Evolutionary conservation across 768 basidiomycete genomes (phyloP).

Genomic region (Tylopilus sp.): DNA sequence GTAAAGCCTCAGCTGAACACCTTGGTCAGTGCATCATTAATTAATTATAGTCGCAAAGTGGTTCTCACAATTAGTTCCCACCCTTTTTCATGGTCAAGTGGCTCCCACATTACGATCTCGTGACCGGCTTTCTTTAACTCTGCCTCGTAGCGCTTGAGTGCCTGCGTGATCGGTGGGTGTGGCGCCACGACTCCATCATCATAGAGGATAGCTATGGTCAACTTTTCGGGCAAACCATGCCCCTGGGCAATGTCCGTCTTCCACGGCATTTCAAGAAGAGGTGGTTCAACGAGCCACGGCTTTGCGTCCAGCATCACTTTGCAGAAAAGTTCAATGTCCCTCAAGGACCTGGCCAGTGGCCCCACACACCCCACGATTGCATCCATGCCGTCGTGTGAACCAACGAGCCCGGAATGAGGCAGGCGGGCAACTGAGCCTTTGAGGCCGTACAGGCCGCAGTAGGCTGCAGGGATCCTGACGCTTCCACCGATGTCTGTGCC

Average conservation of each 20-base stretch:
- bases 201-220: slow-evolving; percentile 46
- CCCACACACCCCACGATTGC: slow-evolving; percentile 49
- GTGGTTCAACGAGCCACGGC: slow-evolving; percentile 45
- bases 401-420: slow-evolving; percentile 47
- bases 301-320: slow-evolving; percentile 42
- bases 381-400: slow-evolving; percentile 53
- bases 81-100: slow-evolving; percentile 40
- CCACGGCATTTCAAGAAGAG: slow-evolving; percentile 51
- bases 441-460: slow-evolving; percentile 41
- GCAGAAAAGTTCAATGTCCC: slow-evolving; percentile 49
- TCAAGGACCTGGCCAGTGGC: slow-evolving; percentile 45
- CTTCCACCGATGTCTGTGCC: slow-evolving; percentile 52
- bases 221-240: slow-evolving; percentile 35
- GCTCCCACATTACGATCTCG: slow-evolving; percentile 48
- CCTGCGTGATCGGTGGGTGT: slow-evolving; percentile 45
- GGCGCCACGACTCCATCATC: slow-evolving; percentile 50
- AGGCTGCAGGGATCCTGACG: slow-evolving; percentile 40
- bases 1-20: slow-evolving; percentile 40
- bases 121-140: slow-evolving; percentile 45
- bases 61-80: slow-evolving; percentile 45
- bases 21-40: slow-evolving; percentile 14
- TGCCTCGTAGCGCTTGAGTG: slow-evolving; percentile 36
- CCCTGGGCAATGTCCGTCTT: slow-evolving; percentile 37
- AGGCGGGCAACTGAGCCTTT: slow-evolving; percentile 48
- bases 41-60: neutral